phyloP scores from a whole-genome alignment of 441 rosid genomes.

The Biscutella laevigata region DNA sequence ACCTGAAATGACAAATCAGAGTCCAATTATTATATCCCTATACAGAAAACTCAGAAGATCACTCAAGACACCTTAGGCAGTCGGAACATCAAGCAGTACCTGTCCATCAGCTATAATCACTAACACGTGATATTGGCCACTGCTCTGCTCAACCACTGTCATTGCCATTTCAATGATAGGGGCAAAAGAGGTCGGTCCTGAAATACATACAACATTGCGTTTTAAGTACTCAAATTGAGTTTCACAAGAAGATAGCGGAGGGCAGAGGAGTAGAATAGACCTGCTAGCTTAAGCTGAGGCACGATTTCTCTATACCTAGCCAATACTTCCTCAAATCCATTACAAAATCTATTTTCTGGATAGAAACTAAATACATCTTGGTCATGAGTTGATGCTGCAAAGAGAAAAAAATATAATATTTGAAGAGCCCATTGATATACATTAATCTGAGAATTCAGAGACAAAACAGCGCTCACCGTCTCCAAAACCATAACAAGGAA shows the following conservation, averaged over 20 bases:
- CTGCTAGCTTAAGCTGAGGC: conserved; percentile 66
- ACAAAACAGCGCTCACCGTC: conserved; percentile 37
- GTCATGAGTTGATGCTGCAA: conserved; percentile 71
- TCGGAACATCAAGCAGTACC: conserved; percentile 28
- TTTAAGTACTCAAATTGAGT: neutral
- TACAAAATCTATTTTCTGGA: conserved; percentile 42
- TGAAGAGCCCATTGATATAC: conserved; percentile 1
- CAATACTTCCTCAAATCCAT: conserved; percentile 68
- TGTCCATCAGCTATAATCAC: conserved; percentile 78
- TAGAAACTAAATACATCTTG: conserved; percentile 67
- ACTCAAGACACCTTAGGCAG: neutral
- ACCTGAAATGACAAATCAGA: conserved; percentile 35
- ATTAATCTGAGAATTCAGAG: neutral
- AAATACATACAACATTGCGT: conserved; percentile 1
- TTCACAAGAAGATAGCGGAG: conserved; percentile 5
- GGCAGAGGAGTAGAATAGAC: conserved; percentile 26
- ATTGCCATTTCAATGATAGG: conserved; percentile 74
- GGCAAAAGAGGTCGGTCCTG: conserved; percentile 80
- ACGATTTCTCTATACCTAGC: conserved; percentile 50
- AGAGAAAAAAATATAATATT: conserved; percentile 1
- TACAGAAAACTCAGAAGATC: neutral
- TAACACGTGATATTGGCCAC: conserved; percentile 69
- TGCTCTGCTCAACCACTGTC: conserved; percentile 63
- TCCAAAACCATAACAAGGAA: conserved; percentile 75
- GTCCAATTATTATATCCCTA: neutral